Evolutionary conservation across 805 yeast species (phyloP).

Genomic region (Wickerhamiella brachini): DNA sequence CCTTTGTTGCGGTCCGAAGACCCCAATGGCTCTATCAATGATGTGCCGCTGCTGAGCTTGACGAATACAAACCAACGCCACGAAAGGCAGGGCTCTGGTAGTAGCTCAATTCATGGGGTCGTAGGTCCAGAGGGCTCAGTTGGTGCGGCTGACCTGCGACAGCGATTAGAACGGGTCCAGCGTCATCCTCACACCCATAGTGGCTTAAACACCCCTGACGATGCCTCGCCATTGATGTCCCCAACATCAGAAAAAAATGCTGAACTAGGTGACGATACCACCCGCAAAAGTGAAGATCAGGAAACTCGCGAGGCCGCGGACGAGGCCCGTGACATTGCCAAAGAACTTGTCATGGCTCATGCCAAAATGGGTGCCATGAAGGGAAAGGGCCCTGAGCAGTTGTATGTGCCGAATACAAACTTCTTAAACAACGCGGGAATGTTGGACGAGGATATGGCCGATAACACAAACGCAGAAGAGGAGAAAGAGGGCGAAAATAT

Average conservation of each 20-base stretch:
- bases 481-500: not conserved
- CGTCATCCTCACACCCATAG: not conserved
- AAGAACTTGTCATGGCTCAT: conserved; percentile 15
- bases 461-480: conserved; percentile 1
- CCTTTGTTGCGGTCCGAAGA: conserved; percentile 1
- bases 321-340: conserved; percentile 18
- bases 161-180: not conserved
- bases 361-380: conserved; percentile 3
- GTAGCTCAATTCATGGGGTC: not conserved
- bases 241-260: not conserved
- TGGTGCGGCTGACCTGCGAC: not conserved
- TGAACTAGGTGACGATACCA: not conserved
- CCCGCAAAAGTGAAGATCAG: not conserved
- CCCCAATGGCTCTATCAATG: not conserved
- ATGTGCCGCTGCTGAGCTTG: not conserved
- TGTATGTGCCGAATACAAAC: conserved; percentile 11
- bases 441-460: conserved; percentile 7
- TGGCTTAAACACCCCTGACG: not conserved
- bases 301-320: conserved; percentile 1
- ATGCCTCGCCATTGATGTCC: not conserved
- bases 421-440: conserved; percentile 7
- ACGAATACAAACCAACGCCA: not conserved
- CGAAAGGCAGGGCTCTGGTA: not conserved
- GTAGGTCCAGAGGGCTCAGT: not conserved
- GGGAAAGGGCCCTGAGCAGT: conserved; percentile 4